These are phyloP conservation scores for Aspergillus biplanus DNA, from an alignment of 495 filamentous ascomycete species.

Conservation along the genomic window DNA sequence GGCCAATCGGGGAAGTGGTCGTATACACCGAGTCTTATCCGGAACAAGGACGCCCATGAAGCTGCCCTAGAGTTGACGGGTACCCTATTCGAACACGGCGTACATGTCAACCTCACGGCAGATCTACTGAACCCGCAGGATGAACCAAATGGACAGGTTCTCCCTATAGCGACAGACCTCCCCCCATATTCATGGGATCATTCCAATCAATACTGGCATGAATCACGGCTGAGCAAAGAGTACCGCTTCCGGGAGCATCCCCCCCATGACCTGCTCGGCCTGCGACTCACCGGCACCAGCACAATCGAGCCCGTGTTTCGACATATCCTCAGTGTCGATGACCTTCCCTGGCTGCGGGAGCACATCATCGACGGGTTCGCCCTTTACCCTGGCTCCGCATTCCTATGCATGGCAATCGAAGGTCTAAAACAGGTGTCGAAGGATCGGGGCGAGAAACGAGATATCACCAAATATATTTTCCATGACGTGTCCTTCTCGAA, in stretches of 20 bases:
- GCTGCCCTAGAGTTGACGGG: constrained; percentile 21
- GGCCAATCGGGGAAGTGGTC: background rate
- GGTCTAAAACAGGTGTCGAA: constrained; percentile 22
- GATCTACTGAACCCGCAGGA: background rate
- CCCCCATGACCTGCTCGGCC: constrained; percentile 23
- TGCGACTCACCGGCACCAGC: constrained; percentile 8
- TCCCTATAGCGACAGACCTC: constrained; percentile 25
- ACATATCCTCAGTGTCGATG: constrained; percentile 16
- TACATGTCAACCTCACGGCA: constrained; percentile 2
- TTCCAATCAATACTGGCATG: constrained; percentile 30
- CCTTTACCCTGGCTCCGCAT: constrained; percentile 27
- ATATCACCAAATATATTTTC: background rate
- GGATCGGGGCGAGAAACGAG: background rate
- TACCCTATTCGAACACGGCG: constrained; percentile 24
- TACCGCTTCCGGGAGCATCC: constrained; percentile 21
- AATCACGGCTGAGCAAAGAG: constrained; percentile 26
- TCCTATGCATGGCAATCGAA: constrained; percentile 34
- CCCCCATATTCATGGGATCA: constrained; percentile 45
- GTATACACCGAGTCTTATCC: constrained; percentile 11
- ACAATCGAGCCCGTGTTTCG: constrained; percentile 21
- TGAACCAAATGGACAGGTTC: constrained; percentile 13
- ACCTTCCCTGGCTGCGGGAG: constrained; percentile 29
- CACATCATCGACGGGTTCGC: constrained; percentile 25
- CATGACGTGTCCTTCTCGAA: constrained; percentile 5
- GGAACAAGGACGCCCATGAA: constrained; percentile 16